These are phyloP conservation scores for Symmetrospora coprosmae DNA, from an alignment of 768 basidiomycete genomes.

Conservation along the genomic window DNA sequence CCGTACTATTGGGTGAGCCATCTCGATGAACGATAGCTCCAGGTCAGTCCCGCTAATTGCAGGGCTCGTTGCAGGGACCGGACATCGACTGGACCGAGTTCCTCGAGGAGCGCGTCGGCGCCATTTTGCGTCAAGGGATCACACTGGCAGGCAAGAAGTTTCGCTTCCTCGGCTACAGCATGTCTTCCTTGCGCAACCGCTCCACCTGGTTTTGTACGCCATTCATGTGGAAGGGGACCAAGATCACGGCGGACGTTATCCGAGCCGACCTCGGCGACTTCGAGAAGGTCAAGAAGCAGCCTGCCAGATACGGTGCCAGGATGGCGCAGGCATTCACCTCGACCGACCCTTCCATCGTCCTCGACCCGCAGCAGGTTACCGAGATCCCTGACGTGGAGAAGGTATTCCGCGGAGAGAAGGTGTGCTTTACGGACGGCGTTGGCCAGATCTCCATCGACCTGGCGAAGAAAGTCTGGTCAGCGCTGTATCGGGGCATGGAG, in stretches of 20 bases:
- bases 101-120: slow-evolving; percentile 12
- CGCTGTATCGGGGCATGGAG: slow-evolving; percentile 7
- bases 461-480: background rate
- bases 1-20: slow-evolving; percentile 2
- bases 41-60: background rate
- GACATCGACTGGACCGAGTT: slow-evolving; percentile 21
- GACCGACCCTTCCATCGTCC: slow-evolving; percentile 44
- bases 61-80: background rate
- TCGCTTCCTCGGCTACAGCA: slow-evolving; percentile 56
- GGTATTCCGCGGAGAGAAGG: background rate
- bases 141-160: slow-evolving; percentile 43
- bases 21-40: background rate
- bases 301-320: slow-evolving; percentile 57
- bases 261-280: slow-evolving; percentile 49
- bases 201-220: slow-evolving; percentile 50
- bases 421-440: slow-evolving; percentile 19
- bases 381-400: background rate
- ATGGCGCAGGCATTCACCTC: slow-evolving; percentile 62
- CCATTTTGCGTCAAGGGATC: slow-evolving; percentile 17
- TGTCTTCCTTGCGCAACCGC: slow-evolving; percentile 62
- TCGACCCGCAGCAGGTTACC: background rate
- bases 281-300: slow-evolving; percentile 46
- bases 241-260: slow-evolving; percentile 44
- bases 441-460: slow-evolving; percentile 11
- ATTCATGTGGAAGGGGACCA: slow-evolving; percentile 40